These are phyloP conservation scores for Catunica adiposa DNA, from an alignment of 2,329 filamentous ascomycete species.

Conservation along the genomic window DNA sequence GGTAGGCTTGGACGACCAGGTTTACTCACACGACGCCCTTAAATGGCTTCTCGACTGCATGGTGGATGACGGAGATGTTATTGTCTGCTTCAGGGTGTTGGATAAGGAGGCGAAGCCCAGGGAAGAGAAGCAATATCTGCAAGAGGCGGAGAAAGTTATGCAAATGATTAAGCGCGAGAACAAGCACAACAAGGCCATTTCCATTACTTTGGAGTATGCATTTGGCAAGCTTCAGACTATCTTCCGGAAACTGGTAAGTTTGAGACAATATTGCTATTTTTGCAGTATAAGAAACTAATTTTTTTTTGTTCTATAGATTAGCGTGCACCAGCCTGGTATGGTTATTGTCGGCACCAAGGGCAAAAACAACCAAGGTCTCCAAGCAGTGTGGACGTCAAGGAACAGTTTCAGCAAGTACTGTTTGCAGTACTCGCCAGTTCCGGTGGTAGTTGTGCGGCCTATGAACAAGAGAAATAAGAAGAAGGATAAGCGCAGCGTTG, in stretches of 20 bases:
- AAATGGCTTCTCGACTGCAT: constrained; percentile 87
- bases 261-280: no score
- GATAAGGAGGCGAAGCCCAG: constrained; percentile 61
- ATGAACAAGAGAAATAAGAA: constrained; percentile 79
- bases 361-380: constrained; percentile 67
- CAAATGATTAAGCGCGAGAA: constrained; percentile 67
- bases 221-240: constrained; percentile 81
- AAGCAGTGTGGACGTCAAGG: constrained; percentile 58
- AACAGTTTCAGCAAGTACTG: constrained; percentile 92
- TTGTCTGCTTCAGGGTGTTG: constrained; percentile 76
- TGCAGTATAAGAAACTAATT: no score
- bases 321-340: constrained; percentile 80
- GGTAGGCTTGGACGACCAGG: constrained; percentile 77
- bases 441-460: constrained; percentile 80
- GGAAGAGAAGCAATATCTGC: constrained; percentile 54
- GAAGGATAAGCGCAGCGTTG: constrained; percentile 66
- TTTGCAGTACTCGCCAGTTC: constrained; percentile 80
- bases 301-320: constrained; percentile 56
- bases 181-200: constrained; percentile 62
- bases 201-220: constrained; percentile 69
- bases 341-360: constrained; percentile 81
- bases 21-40: constrained; percentile 81
- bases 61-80: constrained; percentile 84
- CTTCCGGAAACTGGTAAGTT: constrained; percentile 69
- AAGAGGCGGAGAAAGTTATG: constrained; percentile 60